A percentile compares a stretch with the other conserved stretches of the same genome.
phyloP scores from a whole-genome alignment of 768 basidiomycete species.

The Crucibulum laeve region DNA sequence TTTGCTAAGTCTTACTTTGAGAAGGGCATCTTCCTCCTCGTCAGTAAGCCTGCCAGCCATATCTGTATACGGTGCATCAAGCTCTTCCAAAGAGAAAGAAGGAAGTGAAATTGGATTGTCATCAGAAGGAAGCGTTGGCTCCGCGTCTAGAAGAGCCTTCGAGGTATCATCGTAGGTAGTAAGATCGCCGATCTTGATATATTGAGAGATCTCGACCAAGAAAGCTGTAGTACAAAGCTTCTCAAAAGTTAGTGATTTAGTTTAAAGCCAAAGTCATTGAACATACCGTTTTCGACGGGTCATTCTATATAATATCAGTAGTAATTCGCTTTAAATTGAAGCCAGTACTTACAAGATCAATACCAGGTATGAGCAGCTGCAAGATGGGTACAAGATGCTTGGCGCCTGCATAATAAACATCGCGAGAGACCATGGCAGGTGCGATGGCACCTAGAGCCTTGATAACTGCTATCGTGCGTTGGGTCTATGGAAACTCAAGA shows the following conservation, averaged over 20 bases:
- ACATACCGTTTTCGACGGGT: constrained; percentile 71
- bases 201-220: constrained; percentile 69
- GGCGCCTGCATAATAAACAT: constrained; percentile 77
- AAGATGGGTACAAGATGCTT: constrained; percentile 79
- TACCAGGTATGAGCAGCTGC: constrained; percentile 78
- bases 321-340: not conserved
- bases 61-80: constrained; percentile 31
- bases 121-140: constrained; percentile 24
- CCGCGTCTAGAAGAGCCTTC: constrained; percentile 23
- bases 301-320: constrained; percentile 43
- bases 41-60: constrained; percentile 40
- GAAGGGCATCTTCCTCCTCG: constrained; percentile 66
- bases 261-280: not conserved
- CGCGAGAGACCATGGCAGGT: constrained; percentile 73
- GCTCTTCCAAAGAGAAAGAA: constrained; percentile 31
- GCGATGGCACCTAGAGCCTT: constrained; percentile 81
- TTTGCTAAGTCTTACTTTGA: constrained; percentile 35
- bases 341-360: constrained; percentile 62
- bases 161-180: constrained; percentile 32
- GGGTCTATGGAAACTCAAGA: constrained; percentile 44
- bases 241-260: constrained; percentile 7
- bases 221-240: constrained; percentile 75
- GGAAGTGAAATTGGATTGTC: constrained; percentile 25
- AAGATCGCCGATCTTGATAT: constrained; percentile 69
- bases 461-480: constrained; percentile 81